Base-by-base conservation (phyloP, 306 rosid species). In the Oemleria cerasiformis region DNA sequence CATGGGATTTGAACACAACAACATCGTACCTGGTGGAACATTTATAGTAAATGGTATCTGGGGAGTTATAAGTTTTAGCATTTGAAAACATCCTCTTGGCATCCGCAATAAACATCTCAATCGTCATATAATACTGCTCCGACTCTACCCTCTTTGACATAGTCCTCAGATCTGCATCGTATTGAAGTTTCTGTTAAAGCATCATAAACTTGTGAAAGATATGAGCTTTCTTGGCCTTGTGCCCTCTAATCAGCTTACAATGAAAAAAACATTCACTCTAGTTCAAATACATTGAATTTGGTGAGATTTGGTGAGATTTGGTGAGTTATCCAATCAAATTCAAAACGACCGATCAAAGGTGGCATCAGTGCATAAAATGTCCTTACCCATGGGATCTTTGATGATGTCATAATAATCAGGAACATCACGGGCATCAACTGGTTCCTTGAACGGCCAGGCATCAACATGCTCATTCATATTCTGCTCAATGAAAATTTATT, bases 371-470 rank as follows among this genome's bases (percentile, higher is more conserved):
- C 36, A 30, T 23, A 30, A 45, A 47, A 6, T 20, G 71, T 71
- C 73, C 86, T 85, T 78, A 89, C 97, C 99, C 85, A 95, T 86
- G 63, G 99, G 91, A 84, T 95, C 96, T 85, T 91, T 95, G 77
- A 95, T 89, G 62, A 95, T 89, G 68, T 91, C 92, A 81, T 91
- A 91, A 83, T 95, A 91, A 85, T 95, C 97, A 61, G 97, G 99
- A 48, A 91, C 99, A 73, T 95, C 99, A 59, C 90, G 96, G 55
- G 83, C 80, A 72, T 95, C 92, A 73, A 95, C 96, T 11, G 99
- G 99, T 51, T 95, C 99, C 88, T 86, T 94, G 86, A 94, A 94
- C 67, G 99, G 99, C 99, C 99, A 94, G 4, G 92, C 85, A 75
- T 94, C 99, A 10, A 71, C 92, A 59, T 91, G 99, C 17, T 94